Evolutionary conservation across 2,329 filamentous ascomycete species (phyloP).

Genomic region (Teratosphaeria nubilosa): DNA sequence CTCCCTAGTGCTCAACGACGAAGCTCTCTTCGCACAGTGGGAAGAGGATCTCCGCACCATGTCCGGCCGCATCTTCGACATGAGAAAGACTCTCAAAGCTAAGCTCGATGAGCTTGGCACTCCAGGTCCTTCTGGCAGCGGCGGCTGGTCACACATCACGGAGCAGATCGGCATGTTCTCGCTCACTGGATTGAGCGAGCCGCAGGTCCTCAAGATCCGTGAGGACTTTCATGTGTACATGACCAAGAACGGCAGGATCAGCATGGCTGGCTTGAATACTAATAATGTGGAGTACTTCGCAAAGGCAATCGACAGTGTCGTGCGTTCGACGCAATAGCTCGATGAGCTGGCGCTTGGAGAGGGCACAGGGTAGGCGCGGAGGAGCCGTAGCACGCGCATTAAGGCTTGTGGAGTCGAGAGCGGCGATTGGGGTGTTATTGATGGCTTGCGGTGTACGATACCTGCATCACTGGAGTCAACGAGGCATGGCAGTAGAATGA

Average conservation of each 20-base stretch:
- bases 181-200: slow-evolving; percentile 70
- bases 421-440: too few relatives aligned
- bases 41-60: slow-evolving; percentile 84
- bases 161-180: slow-evolving; percentile 99
- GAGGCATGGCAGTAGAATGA: background rate
- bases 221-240: slow-evolving; percentile 71
- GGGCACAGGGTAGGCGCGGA: background rate
- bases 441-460: background rate
- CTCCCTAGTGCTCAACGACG: slow-evolving; percentile 72
- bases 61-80: slow-evolving; percentile 88
- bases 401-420: background rate
- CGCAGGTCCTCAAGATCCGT: slow-evolving; percentile 61
- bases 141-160: slow-evolving; percentile 93
- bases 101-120: slow-evolving; percentile 80
- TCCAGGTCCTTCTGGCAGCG: slow-evolving; percentile 40
- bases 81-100: slow-evolving; percentile 67
- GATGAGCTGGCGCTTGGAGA: background rate
- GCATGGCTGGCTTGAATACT: slow-evolving; percentile 94
- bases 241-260: slow-evolving; percentile 96
- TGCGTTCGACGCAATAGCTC: slow-evolving; percentile 41
- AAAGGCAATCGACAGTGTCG: slow-evolving; percentile 75
- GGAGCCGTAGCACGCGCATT: background rate
- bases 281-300: slow-evolving; percentile 90
- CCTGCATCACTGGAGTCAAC: background rate
- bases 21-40: slow-evolving; percentile 77